Evolutionary conservation across 2,329 filamentous ascomycete genomes (phyloP).

Genomic region (Arthroderma sp.): DNA sequence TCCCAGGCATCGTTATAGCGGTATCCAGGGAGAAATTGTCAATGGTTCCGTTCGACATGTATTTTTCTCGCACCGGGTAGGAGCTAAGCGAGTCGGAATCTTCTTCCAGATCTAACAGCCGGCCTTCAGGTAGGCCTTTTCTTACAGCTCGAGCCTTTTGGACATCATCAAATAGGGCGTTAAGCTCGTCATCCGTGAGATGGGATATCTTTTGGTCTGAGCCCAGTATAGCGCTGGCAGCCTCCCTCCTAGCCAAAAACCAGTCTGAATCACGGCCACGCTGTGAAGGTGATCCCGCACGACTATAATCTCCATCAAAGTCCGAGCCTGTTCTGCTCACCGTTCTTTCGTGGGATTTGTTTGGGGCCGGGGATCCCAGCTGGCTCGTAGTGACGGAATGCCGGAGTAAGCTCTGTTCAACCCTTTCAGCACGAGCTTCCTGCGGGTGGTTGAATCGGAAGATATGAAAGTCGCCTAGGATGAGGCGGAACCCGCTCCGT

Average conservation of each 20-base stretch:
- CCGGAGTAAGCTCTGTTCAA: constrained; percentile 72
- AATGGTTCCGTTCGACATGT: constrained; percentile 83
- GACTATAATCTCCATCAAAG: constrained; percentile 54
- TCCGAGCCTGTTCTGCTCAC: constrained; percentile 70
- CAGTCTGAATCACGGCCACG: constrained; percentile 74
- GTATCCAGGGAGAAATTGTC: constrained; percentile 97
- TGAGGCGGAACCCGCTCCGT: constrained; percentile 85
- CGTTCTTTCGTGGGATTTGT: constrained; percentile 58
- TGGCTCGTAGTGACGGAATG: constrained; percentile 60
- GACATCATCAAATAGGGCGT: constrained; percentile 85
- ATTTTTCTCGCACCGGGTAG: constrained; percentile 82
- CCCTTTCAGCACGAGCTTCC: constrained; percentile 84
- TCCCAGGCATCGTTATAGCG: constrained; percentile 84
- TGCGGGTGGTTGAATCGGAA: constrained; percentile 93
- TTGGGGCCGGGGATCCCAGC: constrained; percentile 48
- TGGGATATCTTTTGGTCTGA: constrained; percentile 83
- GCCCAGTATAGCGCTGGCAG: constrained; percentile 79
- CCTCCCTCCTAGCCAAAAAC: constrained; percentile 84
- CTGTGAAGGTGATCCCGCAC: constrained; percentile 64
- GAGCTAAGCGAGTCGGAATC: constrained; percentile 83
- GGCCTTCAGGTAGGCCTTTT: constrained; percentile 50
- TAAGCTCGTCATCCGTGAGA: constrained; percentile 85
- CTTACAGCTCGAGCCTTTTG: constrained; percentile 76
- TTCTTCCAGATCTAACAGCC: constrained; percentile 48
- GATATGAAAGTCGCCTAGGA: constrained; percentile 95